Base-by-base conservation (phyloP, 2,329 filamentous ascomycete genomes). In the Talaromyces sp. region DNA sequence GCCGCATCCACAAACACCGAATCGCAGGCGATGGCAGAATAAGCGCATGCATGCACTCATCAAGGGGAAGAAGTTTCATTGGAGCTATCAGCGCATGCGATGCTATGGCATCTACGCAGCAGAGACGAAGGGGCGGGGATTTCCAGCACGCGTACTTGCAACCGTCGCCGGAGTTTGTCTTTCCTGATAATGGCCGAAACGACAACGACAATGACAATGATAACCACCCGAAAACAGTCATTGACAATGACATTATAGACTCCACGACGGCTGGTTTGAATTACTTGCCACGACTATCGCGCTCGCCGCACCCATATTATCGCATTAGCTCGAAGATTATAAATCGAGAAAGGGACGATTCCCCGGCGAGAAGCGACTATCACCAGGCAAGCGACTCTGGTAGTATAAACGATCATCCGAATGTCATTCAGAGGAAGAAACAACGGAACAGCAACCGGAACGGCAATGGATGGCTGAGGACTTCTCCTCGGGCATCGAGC, bases 401-500 rank as follows among this genome's bases (percentile, higher is more conserved):
- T 54, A 56, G 57, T 35, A 54, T 31, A 47, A 54, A 62, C 25
- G 61, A 37, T 35, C n/a, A 25, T 17, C 9, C 43, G 19, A 56
- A 25, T 17, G 67, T 75, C 68, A 65, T 68, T 74, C 69, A 65
- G 74, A 70, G 68, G 74, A 73, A 73, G 77, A 41, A 27, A 58
- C 76, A 73, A 9, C 56, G 70, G 67, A 66, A 71, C 67, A 66
- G 68, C 62, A 70, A 72, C 49, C 33, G 56, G 19, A 43, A 45
- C 33, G 39, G 63, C 15, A 59, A 47, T 37, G 43, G 33, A 54
- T 70, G 69, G 68, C 76, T 80, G 65, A 83, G 82, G 68, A 84
- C 86, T 61, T 59, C 62, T 39, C 86, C 86, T 4, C 83, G 84
- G 1, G 84, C 87, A 1, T 86, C 86, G 11, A 97, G 92, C 76